Base-by-base conservation (phyloP, 345 rosid species). In the Boechera retrofracta region DNA sequence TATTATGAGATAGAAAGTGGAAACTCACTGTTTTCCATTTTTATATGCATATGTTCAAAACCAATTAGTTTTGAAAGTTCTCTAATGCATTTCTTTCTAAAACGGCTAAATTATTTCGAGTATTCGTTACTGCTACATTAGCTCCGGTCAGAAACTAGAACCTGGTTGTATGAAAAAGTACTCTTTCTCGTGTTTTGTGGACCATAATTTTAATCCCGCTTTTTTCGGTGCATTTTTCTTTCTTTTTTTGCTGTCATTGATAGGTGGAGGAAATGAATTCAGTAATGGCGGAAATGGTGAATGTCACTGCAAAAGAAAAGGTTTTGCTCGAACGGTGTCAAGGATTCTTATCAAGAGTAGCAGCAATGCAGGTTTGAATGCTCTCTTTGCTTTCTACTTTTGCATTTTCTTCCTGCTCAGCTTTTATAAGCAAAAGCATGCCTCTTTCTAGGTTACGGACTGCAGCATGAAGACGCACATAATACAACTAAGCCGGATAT, bases 391-490 rank as follows among this genome's bases (percentile, higher is more conserved):
- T 29, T 31, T 61, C 38, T 38, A 3, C 31, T 49, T 58, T 42
- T 32, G 29, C 64, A 24, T 73, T 67, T 32, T 66, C 18, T 53
- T 73, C 64, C 8, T 10, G 69, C 9, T 66, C 63, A n/a, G 63
- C 4, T 18, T 58, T 38, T n/a, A 67, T 6, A 53, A 52, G 31
- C 71, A 53, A 61, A 76, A 76, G 28, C 68, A 5, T 71, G 36
- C 42, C 3, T 70, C 61, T 72, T 61, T 54, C 56, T 83, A 91
- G 98, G 92, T 90, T 53, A 89, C 87, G 62, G 87, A 86, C 75
- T 86, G 89, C 80, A 94, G 97, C 91, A 78, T 91, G 91, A 89
- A 92, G 82, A 91, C 96, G 41, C 97, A 94, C 74, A 77, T 87
- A 81, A 77, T 90, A 80, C 96, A 94, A 83, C 82, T 86, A 80